Evolutionary conservation across 2,329 filamentous ascomycete species (phyloP).

Genomic region (Sarocladium strictum): DNA sequence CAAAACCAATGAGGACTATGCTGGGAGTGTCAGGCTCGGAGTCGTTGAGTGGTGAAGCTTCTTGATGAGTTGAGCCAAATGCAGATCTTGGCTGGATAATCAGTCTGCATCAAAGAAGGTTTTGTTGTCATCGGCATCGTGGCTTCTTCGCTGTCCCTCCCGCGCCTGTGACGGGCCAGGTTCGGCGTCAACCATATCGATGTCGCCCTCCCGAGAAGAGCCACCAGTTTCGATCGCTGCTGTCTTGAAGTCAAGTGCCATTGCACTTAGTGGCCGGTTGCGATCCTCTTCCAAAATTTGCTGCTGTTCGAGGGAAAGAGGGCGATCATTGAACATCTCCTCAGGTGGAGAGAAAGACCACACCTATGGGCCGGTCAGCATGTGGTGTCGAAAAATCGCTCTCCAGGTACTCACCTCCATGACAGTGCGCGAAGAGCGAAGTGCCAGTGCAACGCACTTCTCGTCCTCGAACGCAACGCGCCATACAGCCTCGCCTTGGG

Average conservation of each 20-base stretch:
- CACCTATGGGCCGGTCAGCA: slow-evolving; percentile 49
- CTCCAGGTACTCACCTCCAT: slow-evolving; percentile 73
- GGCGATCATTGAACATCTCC: slow-evolving; percentile 51
- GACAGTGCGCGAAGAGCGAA: slow-evolving; percentile 76
- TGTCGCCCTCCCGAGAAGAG: slow-evolving; percentile 21
- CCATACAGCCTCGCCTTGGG: slow-evolving; percentile 93
- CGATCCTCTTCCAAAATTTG: slow-evolving; percentile 40
- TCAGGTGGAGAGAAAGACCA: slow-evolving; percentile 92
- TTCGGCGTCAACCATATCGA: slow-evolving; percentile 49
- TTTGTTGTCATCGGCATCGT: slow-evolving; percentile 25
- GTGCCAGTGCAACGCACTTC: slow-evolving; percentile 93
- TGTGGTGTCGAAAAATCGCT: not conserved
- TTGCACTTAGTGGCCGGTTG: slow-evolving; percentile 44
- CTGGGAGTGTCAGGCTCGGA: not conserved
- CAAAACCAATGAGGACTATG: not conserved
- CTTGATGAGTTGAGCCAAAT: not conserved
- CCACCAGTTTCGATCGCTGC: not conserved
- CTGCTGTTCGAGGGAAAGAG: slow-evolving; percentile 41
- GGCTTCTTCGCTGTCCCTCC: not conserved
- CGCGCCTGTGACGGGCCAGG: not conserved
- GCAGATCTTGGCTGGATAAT: slow-evolving; percentile 1
- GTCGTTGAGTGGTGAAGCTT: not conserved
- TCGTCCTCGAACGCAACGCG: slow-evolving; percentile 97
- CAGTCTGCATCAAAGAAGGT: slow-evolving; percentile 47
- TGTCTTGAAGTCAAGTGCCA: slow-evolving; percentile 37